These are phyloP conservation scores for Kwoniella shivajii DNA, from an alignment of 1,284 basidiomycete species.

Conservation along the genomic window DNA sequence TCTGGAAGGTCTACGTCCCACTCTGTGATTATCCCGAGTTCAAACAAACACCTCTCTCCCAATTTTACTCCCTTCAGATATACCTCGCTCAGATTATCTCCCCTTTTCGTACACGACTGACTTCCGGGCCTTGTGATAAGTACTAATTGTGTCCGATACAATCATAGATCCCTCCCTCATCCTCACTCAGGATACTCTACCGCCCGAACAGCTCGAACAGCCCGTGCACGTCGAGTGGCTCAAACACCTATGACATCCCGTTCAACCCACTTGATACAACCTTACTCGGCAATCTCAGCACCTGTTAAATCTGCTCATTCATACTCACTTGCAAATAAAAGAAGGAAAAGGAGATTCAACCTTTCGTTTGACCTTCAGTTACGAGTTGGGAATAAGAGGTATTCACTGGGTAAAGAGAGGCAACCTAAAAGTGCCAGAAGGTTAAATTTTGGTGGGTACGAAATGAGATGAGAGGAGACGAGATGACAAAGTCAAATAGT, in stretches of 20 bases:
- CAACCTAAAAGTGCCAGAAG: slow-evolving; percentile 9
- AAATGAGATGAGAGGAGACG: slow-evolving; percentile 14
- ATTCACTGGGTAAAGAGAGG: background rate
- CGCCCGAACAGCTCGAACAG: background rate
- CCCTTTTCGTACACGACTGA: no score
- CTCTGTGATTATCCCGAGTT: background rate
- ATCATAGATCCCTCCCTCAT: background rate
- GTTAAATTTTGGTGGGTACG: slow-evolving; percentile 26
- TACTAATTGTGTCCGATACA: no score
- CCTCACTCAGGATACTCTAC: background rate
- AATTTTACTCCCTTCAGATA: no score
- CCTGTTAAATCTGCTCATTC: background rate
- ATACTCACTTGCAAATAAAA: no score
- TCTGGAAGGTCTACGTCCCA: background rate
- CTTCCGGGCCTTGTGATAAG: no score
- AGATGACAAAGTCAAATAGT: background rate
- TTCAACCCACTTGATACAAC: background rate
- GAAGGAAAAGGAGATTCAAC: background rate
- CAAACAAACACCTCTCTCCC: no score
- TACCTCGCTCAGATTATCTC: background rate
- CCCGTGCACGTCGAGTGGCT: background rate
- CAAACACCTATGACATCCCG: background rate
- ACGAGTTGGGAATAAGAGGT: background rate
- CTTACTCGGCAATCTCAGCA: background rate
- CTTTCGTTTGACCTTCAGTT: background rate